Conservation (phyloP, 2,329 filamentous ascomycete species). For the Alternaria postmessia region DNA sequence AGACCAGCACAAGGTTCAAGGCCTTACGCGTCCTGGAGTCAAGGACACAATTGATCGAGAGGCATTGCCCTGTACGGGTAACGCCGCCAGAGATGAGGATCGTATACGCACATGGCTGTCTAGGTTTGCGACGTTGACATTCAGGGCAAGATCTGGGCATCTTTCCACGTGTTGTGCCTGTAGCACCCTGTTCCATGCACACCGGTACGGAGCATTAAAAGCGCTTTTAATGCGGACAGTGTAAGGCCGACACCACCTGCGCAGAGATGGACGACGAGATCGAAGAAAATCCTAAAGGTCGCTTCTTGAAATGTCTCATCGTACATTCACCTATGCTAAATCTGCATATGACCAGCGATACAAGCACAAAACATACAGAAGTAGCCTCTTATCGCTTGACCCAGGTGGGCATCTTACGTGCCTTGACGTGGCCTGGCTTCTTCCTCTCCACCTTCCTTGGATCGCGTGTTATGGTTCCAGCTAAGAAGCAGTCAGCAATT, state of each 20-base stretch:
- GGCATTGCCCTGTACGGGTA: neutral
- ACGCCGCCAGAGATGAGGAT: neutral
- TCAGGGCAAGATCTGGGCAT: neutral
- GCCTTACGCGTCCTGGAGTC: neutral
- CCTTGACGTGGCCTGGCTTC: constrained; percentile 95
- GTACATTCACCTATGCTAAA: constrained; percentile 26
- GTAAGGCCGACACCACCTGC: neutral
- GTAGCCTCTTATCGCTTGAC: constrained; percentile 73
- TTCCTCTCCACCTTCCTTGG: constrained; percentile 94
- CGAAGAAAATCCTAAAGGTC: neutral
- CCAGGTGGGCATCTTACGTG: constrained; percentile 97
- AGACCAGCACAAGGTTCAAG: constrained; percentile 10
- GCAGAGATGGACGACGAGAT: neutral
- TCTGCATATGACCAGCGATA: constrained; percentile 17
- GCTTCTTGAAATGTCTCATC: constrained; percentile 7
- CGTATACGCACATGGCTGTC: constrained; percentile 3
- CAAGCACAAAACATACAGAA: constrained; percentile 39
- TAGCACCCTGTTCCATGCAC: neutral
- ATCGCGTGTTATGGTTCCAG: constrained; percentile 91
- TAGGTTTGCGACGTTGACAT: neutral
- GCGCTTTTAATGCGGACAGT: neutral
- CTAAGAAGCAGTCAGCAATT: constrained; percentile 65
- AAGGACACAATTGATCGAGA: neutral
- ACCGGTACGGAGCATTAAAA: neutral
- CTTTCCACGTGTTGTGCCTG: neutral